Evolutionary conservation across 2,329 filamentous ascomycete species (phyloP).

Genomic region (Tolypocladium capitatum): DNA sequence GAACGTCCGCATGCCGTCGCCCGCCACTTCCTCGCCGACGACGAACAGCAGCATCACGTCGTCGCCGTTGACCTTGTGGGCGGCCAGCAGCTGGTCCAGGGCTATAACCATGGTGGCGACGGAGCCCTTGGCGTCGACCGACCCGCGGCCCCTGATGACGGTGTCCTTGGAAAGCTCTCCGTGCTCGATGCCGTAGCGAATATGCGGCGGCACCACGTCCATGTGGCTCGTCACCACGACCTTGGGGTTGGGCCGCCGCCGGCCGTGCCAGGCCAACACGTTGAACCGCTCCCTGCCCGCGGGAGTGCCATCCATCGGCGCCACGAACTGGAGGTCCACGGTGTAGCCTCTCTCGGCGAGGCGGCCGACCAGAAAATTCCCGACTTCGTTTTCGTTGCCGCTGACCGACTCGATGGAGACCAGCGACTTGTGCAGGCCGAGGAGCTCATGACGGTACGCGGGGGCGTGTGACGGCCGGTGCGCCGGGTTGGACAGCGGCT

Average conservation of each 20-base stretch:
- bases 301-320: slow-evolving; percentile 15
- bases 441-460: slow-evolving; percentile 35
- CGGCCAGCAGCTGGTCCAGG: slow-evolving; percentile 37
- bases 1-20: slow-evolving; percentile 63
- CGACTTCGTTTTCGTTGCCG: slow-evolving; percentile 54
- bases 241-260: slow-evolving; percentile 33
- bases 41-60: slow-evolving; percentile 52
- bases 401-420: slow-evolving; percentile 61
- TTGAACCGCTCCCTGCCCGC: slow-evolving; percentile 43
- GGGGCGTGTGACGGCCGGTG: slow-evolving; percentile 11
- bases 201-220: slow-evolving; percentile 62
- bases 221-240: slow-evolving; percentile 71
- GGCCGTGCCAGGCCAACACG: slow-evolving; percentile 53
- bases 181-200: slow-evolving; percentile 49
- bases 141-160: slow-evolving; percentile 58
- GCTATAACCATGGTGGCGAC: slow-evolving; percentile 65
- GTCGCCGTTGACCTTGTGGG: slow-evolving; percentile 24
- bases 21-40: slow-evolving; percentile 71
- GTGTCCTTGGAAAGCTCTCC: slow-evolving; percentile 29
- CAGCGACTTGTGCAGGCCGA: slow-evolving; percentile 64
- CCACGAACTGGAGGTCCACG: slow-evolving; percentile 28
- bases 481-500: slow-evolving; percentile 2
- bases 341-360: slow-evolving; percentile 37
- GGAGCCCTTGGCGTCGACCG: slow-evolving; percentile 57
- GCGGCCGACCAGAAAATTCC: slow-evolving; percentile 53